phyloP scores from a whole-genome alignment of 2,329 filamentous ascomycete species.

The Colletotrichum endophyticum region DNA sequence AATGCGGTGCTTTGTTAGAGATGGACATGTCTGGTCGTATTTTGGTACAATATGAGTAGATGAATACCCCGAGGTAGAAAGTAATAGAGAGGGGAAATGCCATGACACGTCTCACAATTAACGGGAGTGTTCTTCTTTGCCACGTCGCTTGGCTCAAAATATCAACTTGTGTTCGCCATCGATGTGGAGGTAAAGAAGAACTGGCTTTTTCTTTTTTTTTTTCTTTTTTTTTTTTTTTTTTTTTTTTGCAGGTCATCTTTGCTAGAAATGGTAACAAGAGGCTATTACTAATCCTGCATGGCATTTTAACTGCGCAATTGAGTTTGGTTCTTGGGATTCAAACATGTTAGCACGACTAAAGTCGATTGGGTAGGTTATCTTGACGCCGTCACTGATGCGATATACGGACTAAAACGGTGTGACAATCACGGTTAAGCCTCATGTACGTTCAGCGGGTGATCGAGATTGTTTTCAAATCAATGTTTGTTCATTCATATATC shows the following conservation, averaged over 20 bases:
- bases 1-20: fast-evolving
- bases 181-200: neutral
- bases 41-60: neutral
- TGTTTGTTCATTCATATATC: neutral
- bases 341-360: neutral
- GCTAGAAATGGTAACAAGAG: neutral
- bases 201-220: too few relatives aligned
- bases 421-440: fast-evolving
- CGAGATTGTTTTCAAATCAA: fast-evolving
- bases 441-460: fast-evolving
- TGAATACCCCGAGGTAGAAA: neutral
- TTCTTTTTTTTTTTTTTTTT: too few relatives aligned
- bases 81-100: neutral
- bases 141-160: neutral
- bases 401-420: fast-evolving
- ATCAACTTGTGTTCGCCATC: fast-evolving
- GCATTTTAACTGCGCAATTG: fast-evolving
- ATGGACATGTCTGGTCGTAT: fast-evolving
- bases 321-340: neutral
- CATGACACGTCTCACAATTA: neutral
- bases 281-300: neutral
- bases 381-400: fast-evolving
- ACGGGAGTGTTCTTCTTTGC: fast-evolving
- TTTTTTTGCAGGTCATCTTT: neutral
- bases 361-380: fast-evolving